phyloP scores from a whole-genome alignment of 2,329 filamentous ascomycete species.

The Sclerotinia minor region DNA sequence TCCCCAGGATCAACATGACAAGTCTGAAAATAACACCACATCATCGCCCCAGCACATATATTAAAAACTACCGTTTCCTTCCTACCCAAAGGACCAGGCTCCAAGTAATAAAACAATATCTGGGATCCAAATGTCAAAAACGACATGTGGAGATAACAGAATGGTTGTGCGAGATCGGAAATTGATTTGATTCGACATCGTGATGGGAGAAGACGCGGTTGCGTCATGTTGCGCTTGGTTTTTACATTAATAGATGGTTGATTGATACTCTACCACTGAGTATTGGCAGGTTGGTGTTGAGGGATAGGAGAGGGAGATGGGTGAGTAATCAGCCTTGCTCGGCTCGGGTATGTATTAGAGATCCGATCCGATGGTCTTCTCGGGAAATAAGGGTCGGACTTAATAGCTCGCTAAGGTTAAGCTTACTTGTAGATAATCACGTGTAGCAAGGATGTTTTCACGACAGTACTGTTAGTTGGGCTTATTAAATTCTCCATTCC shows the following conservation, averaged over 20 bases:
- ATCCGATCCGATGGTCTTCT: too few species aligned
- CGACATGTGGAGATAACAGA: conserved; percentile 63
- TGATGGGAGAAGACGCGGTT: conserved; percentile 22
- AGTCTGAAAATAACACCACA: conserved; percentile 60
- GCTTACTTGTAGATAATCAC: neutral
- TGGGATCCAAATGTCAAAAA: conserved; percentile 75
- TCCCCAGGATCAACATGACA: conserved; percentile 59
- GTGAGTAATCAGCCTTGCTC: too few species aligned
- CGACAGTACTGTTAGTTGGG: too few species aligned
- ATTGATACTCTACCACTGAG: neutral
- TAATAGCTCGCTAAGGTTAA: too few species aligned
- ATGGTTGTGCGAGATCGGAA: conserved; percentile 62
- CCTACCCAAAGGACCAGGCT: conserved; percentile 59
- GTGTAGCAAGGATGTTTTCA: neutral
- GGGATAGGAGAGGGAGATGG: too few species aligned
- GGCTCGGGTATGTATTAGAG: too few species aligned
- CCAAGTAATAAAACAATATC: conserved; percentile 63
- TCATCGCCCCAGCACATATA: conserved; percentile 49
- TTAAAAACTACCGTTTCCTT: conserved; percentile 66
- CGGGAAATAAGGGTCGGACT: too few species aligned
- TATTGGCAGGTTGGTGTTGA: too few species aligned
- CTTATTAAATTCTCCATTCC: neutral
- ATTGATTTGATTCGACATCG: conserved; percentile 28
- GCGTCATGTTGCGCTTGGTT: conserved; percentile 5
- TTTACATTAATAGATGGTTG: neutral